Evolutionary conservation across 2,329 filamentous ascomycete genomes (phyloP).

Genomic region (Ophiostoma sp.): DNA sequence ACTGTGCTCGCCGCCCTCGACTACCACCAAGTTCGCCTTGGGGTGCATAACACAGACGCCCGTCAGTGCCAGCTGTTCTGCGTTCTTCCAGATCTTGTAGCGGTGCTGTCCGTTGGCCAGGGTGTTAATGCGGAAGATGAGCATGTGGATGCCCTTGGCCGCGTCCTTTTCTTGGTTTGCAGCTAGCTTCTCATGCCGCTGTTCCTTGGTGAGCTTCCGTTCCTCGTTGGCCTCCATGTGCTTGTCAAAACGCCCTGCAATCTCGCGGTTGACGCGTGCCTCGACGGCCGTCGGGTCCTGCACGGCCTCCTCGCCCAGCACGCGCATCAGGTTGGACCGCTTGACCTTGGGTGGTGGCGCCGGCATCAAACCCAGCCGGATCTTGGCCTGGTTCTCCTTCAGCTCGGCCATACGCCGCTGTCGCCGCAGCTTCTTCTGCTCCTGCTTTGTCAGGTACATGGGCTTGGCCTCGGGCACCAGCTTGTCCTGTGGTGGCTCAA

Average conservation of each 20-base stretch:
- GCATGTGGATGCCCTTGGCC: constrained; percentile 77
- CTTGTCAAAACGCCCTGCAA: constrained; percentile 77
- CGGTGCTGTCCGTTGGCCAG: constrained; percentile 92
- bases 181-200: constrained; percentile 79
- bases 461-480: constrained; percentile 77
- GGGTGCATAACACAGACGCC: constrained; percentile 93
- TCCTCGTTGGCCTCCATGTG: constrained; percentile 80
- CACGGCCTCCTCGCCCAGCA: constrained; percentile 85
- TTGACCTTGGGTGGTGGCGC: constrained; percentile 95
- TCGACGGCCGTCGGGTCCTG: constrained; percentile 98
- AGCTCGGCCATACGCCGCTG: constrained; percentile 89
- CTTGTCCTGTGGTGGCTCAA: constrained; percentile 90
- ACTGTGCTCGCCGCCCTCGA: constrained; percentile 84
- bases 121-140: constrained; percentile 86
- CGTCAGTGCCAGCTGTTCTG: constrained; percentile 82
- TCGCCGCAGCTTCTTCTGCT: constrained; percentile 86
- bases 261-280: constrained; percentile 88
- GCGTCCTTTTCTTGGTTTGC: constrained; percentile 85
- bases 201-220: constrained; percentile 83
- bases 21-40: constrained; percentile 82
- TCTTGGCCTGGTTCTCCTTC: constrained; percentile 96
- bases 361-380: constrained; percentile 83
- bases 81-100: constrained; percentile 90
- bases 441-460: constrained; percentile 87
- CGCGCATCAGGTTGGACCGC: constrained; percentile 95